These are phyloP conservation scores for Phialophora macrospora DNA, from an alignment of 2,329 filamentous ascomycete genomes.

Conservation along the genomic window DNA sequence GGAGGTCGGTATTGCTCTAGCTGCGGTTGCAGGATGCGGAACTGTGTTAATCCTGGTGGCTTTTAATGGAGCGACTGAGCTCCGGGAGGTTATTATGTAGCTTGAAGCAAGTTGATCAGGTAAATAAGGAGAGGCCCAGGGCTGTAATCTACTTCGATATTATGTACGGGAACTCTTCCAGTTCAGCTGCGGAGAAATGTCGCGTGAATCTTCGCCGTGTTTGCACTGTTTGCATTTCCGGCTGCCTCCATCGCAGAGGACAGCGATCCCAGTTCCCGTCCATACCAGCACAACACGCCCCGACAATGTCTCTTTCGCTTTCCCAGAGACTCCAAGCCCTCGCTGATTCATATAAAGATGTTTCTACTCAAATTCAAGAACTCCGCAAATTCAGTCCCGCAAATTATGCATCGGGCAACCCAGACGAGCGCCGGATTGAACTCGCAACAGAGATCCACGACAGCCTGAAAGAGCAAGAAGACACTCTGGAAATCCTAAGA, in stretches of 20 bases:
- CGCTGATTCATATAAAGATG: constrained; percentile 59
- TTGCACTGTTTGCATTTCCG: constrained; percentile 12
- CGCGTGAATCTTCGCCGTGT: constrained; percentile 18
- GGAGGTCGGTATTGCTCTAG: background rate
- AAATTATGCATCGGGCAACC: constrained; percentile 67
- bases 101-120: background rate
- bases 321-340: constrained; percentile 58
- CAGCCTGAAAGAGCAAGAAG: constrained; percentile 75
- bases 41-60: background rate
- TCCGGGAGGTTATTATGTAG: background rate
- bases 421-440: constrained; percentile 68
- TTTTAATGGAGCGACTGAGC: background rate
- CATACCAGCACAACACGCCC: background rate
- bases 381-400: constrained; percentile 64
- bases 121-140: no score
- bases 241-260: background rate
- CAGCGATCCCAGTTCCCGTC: background rate
- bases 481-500: constrained; percentile 78
- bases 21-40: background rate
- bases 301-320: constrained; percentile 50
- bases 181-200: constrained; percentile 1
- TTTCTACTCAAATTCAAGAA: constrained; percentile 61
- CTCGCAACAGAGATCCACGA: constrained; percentile 80
- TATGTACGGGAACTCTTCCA: background rate
- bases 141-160: no score